Percentiles rank a stretch among this genome's conserved stretches.
Conservation (phyloP, 169 alveolate genomes). For the Miamiensis avidus region DNA sequence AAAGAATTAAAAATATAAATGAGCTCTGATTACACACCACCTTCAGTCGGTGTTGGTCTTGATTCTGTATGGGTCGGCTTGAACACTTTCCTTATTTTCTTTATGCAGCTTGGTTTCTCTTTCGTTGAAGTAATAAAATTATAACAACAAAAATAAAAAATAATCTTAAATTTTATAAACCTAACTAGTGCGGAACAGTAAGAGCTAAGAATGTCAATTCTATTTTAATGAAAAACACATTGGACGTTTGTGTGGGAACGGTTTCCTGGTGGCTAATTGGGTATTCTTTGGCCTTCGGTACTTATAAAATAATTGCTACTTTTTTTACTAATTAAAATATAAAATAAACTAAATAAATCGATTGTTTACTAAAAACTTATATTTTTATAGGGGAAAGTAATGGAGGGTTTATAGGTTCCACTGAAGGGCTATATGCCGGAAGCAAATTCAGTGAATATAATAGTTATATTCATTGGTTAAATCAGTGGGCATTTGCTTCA, state of each 20-base stretch:
- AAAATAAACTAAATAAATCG: too few species aligned
- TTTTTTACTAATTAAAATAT: too few species aligned
- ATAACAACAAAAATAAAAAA: too few species aligned
- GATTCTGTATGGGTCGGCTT: background rate
- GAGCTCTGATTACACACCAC: background rate
- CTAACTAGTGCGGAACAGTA: background rate
- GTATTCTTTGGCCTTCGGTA: constrained; percentile 41
- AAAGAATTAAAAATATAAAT: too few species aligned
- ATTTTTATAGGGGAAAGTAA: background rate
- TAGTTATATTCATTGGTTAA: constrained; percentile 20
- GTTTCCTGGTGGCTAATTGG: constrained; percentile 35
- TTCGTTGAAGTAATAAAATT: background rate
- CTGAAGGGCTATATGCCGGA: background rate
- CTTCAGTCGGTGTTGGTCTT: background rate
- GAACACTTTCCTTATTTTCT: background rate
- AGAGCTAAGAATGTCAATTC: background rate
- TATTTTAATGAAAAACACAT: constrained; percentile 10
- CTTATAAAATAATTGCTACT: too few species aligned
- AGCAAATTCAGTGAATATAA: background rate
- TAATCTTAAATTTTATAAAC: too few species aligned
- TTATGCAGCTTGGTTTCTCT: background rate
- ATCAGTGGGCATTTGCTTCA: constrained; percentile 44
- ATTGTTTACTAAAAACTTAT: too few species aligned
- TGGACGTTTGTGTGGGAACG: constrained; percentile 25
- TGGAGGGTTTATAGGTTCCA: background rate